Evolutionary conservation across 2,329 filamentous ascomycete species (phyloP).

Genomic region (Coniochaeta sp.): DNA sequence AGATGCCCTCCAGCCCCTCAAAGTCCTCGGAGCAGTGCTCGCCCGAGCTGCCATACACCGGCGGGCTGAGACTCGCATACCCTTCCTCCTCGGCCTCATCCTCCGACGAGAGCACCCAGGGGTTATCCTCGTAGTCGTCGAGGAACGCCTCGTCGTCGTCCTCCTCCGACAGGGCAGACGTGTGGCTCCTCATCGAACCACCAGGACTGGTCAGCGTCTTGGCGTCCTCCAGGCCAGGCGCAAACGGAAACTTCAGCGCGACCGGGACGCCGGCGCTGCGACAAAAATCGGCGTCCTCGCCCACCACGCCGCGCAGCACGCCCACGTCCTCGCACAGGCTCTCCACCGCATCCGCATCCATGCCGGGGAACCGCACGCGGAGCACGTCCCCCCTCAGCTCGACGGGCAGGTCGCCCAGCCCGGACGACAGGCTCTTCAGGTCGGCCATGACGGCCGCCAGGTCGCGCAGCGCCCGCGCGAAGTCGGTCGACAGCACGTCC

Average conservation of each 20-base stretch:
- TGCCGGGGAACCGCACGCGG: conserved; percentile 83
- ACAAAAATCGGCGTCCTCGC: conserved; percentile 71
- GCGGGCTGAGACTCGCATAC: conserved; percentile 44
- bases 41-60: conserved; percentile 28
- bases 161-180: conserved; percentile 22
- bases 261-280: conserved; percentile 59
- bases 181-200: conserved; percentile 36
- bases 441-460: conserved; percentile 74
- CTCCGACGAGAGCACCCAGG: conserved; percentile 30
- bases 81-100: conserved; percentile 35
- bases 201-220: conserved; percentile 36
- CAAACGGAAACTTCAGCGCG: conserved; percentile 80
- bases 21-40: conserved; percentile 40
- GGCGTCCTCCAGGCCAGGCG: conserved; percentile 41
- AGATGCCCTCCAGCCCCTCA: conserved; percentile 50
- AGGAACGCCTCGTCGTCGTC: conserved; percentile 34
- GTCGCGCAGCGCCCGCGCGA: conserved; percentile 79
- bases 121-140: conserved; percentile 34
- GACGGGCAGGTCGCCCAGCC: conserved; percentile 78
- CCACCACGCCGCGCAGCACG: conserved; percentile 70
- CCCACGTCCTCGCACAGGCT: conserved; percentile 78
- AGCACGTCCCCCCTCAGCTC: conserved; percentile 56
- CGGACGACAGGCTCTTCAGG: conserved; percentile 61
- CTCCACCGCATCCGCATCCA: conserved; percentile 77
- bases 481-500: conserved; percentile 79